Percentiles rank a stretch among this genome's conserved stretches.
Evolutionary conservation across 148 eudicot species (phyloP).

Genomic region (Gaultheria prostrata): DNA sequence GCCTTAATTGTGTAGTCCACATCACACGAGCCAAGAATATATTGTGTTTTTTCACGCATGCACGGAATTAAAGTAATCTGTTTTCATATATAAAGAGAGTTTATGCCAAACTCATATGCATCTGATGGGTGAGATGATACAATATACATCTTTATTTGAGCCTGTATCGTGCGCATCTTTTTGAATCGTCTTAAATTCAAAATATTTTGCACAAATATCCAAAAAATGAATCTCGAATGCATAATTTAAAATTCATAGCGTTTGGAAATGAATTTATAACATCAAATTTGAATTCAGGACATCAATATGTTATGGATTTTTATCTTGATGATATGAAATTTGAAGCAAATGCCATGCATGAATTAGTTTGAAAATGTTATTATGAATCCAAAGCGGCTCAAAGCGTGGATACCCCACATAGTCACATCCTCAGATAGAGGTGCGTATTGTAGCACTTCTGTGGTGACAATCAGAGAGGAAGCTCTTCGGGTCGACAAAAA

Average conservation of each 20-base stretch:
- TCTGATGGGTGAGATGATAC: not conserved
- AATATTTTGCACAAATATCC: not conserved
- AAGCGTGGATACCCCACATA: no score
- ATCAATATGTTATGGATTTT: no score
- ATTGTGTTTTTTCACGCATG: not conserved
- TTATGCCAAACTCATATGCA: not conserved
- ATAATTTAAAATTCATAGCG: not conserved
- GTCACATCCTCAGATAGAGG: no score
- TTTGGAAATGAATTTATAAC: not conserved
- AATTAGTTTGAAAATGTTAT: no score
- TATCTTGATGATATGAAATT: no score
- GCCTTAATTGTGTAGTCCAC: not conserved
- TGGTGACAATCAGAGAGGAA: no score
- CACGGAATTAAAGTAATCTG: not conserved
- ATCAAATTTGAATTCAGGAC: no score
- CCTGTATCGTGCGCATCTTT: no score
- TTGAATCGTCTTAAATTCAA: not conserved
- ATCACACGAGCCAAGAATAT: conserved; percentile 6
- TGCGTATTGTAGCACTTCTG: no score
- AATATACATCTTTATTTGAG: not conserved
- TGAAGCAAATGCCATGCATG: no score
- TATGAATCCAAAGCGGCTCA: no score
- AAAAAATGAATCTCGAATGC: not conserved
- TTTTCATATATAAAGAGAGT: not conserved
- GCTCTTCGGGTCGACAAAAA: no score